Evolutionary conservation across 2,329 filamentous ascomycete species (phyloP), one percentile per base, ranked within the genome.

Genomic region (Paracorniculantispora psalliotae): DNA sequence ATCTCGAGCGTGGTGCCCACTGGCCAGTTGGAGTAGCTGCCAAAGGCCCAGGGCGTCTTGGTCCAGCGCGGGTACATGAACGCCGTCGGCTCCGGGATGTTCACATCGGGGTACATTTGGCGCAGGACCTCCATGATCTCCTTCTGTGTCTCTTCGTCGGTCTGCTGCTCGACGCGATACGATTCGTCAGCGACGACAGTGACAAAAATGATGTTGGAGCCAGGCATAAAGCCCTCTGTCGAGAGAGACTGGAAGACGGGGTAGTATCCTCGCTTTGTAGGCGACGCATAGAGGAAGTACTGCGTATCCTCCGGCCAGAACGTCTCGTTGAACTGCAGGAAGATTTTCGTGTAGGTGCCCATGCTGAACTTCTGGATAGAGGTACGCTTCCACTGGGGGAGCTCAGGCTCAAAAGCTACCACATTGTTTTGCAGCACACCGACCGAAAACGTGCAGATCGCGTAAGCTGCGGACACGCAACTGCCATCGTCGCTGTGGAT

Each of bases 321-420:
- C 0, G 83, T 81, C 57, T 85, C 75, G 61, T 85, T 76, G 71
- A 89, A 90, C 62, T 89, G 86, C 61, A 87, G 73, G 71, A 90
- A 90, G 61, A 90, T 82, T 68, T 90, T 90, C 54, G 86, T 90
- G 71, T 89, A 90, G 0, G 85, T 89, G 7, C 83, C 87, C 82
- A 90, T 89, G 61, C 78, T 75, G 68, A 89, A 88, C 39, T 80
- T 83, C 3, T 82, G 78, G 54, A 90, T 87, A 0, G 84, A 82
- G 2, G 77, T 78, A 15, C 79, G 74, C 69, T 90, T 90, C 87
- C 86, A 89, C 2, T 69, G 69, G 0, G 87, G 87, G 0, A 90
- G 73, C 5, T 72, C 63, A 0, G 87, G 87, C 12, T 75, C 67
- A 67, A 89, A 90, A 0, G 71, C 68, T 1, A 89, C 79, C 0